These are phyloP conservation scores for Nicotiana otophora DNA, from an alignment of 257 asterid species.

Conservation along the genomic window DNA sequence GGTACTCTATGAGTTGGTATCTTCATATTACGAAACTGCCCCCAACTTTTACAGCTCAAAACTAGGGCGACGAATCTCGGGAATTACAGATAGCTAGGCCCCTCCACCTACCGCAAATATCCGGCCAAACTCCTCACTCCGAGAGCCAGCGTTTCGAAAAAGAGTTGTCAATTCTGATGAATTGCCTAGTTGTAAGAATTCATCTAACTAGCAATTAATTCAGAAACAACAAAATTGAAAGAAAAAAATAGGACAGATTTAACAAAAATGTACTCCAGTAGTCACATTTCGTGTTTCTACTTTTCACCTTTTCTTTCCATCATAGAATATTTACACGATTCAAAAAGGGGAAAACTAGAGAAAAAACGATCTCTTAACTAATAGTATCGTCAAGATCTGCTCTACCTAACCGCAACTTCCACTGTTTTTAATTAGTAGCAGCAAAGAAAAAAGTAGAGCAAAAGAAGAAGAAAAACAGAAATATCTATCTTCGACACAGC, in stretches of 20 bases:
- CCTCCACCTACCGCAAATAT: neutral
- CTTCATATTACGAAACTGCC: neutral
- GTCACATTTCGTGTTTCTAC: neutral
- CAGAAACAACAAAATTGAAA: neutral
- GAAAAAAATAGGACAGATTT: neutral
- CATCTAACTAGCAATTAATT: neutral
- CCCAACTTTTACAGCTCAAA: neutral
- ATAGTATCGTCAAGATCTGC: neutral
- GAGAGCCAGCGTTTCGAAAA: neutral
- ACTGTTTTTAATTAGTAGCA: neutral
- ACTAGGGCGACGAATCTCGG: neutral
- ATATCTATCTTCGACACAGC: too few relatives aligned
- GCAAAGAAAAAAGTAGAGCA: neutral
- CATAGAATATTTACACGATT: conserved; percentile 10
- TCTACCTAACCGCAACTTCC: conserved; percentile 1
- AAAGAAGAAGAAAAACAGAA: neutral
- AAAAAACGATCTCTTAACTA: neutral
- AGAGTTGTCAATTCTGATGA: neutral
- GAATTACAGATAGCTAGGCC: neutral
- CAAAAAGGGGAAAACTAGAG: neutral
- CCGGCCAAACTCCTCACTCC: neutral
- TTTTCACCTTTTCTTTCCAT: conserved; percentile 1
- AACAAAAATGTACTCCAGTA: neutral
- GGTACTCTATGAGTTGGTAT: neutral
- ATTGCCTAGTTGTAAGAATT: too few relatives aligned